Evolutionary conservation across 2,329 filamentous ascomycete genomes (phyloP).

Genomic region (Fusarium praegraminearum): DNA sequence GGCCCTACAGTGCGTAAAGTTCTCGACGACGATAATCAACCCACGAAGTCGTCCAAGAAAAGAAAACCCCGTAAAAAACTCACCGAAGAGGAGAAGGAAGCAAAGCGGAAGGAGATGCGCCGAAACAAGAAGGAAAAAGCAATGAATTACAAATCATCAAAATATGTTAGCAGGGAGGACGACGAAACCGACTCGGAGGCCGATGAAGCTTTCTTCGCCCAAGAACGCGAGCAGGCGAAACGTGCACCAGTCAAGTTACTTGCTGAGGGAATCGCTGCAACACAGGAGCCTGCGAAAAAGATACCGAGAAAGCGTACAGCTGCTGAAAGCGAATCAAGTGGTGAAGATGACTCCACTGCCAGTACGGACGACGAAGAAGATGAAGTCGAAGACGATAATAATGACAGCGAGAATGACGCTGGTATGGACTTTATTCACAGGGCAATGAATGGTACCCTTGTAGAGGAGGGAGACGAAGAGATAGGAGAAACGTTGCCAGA

Average conservation of each 20-base stretch:
- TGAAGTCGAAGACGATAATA: conserved; percentile 29
- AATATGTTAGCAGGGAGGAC: conserved; percentile 85
- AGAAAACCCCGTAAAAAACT: conserved; percentile 64
- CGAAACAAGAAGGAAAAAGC: conserved; percentile 81
- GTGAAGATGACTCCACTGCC: conserved; percentile 12
- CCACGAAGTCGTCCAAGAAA: conserved; percentile 55
- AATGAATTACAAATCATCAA: conserved; percentile 83
- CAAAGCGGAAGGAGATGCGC: conserved; percentile 70
- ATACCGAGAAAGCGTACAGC: conserved; percentile 45
- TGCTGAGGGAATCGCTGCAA: not conserved
- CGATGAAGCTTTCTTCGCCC: conserved; percentile 77
- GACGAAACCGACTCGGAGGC: conserved; percentile 88
- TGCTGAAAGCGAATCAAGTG: conserved; percentile 33
- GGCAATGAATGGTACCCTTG: conserved; percentile 44
- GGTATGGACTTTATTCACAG: conserved; percentile 35
- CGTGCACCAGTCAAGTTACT: conserved; percentile 58
- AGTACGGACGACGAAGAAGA: not conserved
- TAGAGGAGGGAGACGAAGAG: conserved; percentile 28
- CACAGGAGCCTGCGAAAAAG: not conserved
- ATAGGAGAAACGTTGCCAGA: conserved; percentile 50
- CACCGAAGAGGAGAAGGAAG: conserved; percentile 73
- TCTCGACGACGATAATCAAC: conserved; percentile 68
- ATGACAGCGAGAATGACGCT: not conserved
- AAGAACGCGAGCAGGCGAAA: conserved; percentile 70
- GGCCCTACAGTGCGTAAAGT: conserved; percentile 70